phyloP scores from a whole-genome alignment of 345 rosid species.

The Pistacia atlantica region DNA sequence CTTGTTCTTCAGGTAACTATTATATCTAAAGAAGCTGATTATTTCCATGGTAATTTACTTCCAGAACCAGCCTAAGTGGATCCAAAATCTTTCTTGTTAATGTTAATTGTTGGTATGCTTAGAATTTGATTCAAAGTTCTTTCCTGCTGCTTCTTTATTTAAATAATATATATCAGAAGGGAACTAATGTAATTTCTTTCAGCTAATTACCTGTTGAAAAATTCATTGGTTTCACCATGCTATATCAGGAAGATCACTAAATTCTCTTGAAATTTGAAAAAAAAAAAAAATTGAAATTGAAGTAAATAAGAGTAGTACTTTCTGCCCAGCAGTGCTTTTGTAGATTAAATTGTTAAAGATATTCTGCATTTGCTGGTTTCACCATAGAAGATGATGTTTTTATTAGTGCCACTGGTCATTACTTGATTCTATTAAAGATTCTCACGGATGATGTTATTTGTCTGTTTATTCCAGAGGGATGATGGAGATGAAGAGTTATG shows the following conservation, averaged over 20 bases:
- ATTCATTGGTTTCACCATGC: neutral
- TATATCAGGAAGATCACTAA: neutral
- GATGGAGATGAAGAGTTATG: slow-evolving; percentile 80
- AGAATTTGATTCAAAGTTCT: neutral
- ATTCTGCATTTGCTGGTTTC: neutral
- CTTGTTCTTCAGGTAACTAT: slow-evolving; percentile 71
- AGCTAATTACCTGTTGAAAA: neutral
- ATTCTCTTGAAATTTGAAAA: neutral
- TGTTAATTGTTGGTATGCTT: neutral
- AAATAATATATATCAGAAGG: neutral
- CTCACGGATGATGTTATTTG: slow-evolving; percentile 9
- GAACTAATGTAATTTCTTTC: slow-evolving; percentile 1
- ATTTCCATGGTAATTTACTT: slow-evolving; percentile 1
- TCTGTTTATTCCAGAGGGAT: slow-evolving; percentile 52
- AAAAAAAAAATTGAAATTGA: neutral
- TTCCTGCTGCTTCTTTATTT: neutral
- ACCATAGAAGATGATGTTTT: neutral
- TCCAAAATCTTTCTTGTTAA: neutral
- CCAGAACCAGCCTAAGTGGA: neutral
- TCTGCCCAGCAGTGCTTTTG: neutral
- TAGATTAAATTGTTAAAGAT: neutral
- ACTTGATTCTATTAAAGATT: slow-evolving; percentile 1
- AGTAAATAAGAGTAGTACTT: neutral
- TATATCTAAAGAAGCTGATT: slow-evolving; percentile 6
- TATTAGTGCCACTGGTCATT: neutral